Evolutionary conservation across 2,329 filamentous ascomycete species (phyloP).

Genomic region (Exserohilum turcica): DNA sequence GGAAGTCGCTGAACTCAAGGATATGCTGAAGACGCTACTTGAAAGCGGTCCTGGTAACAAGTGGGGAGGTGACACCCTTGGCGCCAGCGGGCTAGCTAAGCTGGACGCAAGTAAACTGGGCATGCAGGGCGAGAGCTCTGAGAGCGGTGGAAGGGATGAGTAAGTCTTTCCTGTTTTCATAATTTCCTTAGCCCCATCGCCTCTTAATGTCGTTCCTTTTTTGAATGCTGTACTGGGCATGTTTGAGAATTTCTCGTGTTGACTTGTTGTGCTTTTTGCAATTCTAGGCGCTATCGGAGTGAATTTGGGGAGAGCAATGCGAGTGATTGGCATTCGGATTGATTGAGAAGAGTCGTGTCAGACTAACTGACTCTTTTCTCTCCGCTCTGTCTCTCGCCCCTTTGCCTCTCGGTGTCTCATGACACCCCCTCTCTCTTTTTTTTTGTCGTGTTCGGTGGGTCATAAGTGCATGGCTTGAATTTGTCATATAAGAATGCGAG

Average conservation of each 20-base stretch:
- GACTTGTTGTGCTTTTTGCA: constrained; percentile 2
- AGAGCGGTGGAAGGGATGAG: constrained; percentile 29
- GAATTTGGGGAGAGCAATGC: constrained; percentile 31
- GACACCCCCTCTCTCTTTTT: too few species aligned
- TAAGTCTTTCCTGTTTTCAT: constrained; percentile 16
- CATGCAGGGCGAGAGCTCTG: constrained; percentile 30
- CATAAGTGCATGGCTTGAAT: too few species aligned
- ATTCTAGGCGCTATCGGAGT: constrained; percentile 19
- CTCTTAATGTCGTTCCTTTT: neutral
- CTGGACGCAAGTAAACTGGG: constrained; percentile 18
- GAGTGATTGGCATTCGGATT: constrained; percentile 31
- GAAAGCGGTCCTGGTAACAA: constrained; percentile 16
- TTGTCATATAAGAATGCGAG: too few species aligned
- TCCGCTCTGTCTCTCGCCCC: too few species aligned
- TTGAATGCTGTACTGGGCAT: neutral
- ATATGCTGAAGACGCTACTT: constrained; percentile 39
- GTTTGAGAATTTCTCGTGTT: constrained; percentile 1
- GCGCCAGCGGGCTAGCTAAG: constrained; percentile 33
- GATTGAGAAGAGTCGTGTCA: neutral
- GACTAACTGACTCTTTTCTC: neutral
- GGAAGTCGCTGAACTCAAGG: constrained; percentile 54
- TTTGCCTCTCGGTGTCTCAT: too few species aligned
- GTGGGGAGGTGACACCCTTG: constrained; percentile 42
- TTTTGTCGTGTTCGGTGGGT: too few species aligned
- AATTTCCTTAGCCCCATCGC: neutral